Evolutionary conservation across 495 filamentous ascomycete species (phyloP), one percentile per base, ranked within the genome.

Genomic region (Penicillium bialowiezense): DNA sequence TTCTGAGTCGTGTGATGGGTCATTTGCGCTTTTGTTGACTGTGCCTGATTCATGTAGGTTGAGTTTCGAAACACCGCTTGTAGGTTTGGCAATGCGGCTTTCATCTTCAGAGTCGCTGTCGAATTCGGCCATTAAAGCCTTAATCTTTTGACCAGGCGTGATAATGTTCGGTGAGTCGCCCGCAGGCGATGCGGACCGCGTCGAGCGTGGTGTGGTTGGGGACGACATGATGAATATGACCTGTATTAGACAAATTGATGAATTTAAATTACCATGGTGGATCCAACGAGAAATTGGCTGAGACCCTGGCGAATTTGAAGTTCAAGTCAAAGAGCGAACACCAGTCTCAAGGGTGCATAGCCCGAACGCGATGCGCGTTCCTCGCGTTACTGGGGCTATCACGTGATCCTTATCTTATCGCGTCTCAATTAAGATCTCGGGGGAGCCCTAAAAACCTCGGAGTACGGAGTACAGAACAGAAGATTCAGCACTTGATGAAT

Each of bases 71-170:
- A 32, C 35, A 13, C 35, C 45, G 23, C 3, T 31, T 24, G 45
- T 40, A 5, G 45, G 39, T 35, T 57, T 45, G 41, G 59, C 17
- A 33, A 24, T n/a, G 48, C 52, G n/a, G 37, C 34, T 67, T 26
- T 83, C 81, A 7, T 74, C 70, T 3, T 85, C 83, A 0, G 74
- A 79, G 34, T 72, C 78, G 48, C 76, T 77, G 24, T 85, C 78
- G 36, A 89, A 76, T 14, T 73, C 59, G 20, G 84, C 86, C 24
- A 91, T 64, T 67, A 89, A 69, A 31, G 83, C 83, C 61, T 80
- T 82, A 58, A 89, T 77, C 61, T 89, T 91, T 49, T 77, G 81
- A 18, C 76, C 76, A 14, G 88, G 88, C 0, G 87, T 89, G 43
- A 89, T 70, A 29, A 78, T 70, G 26, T 53, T 59, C 18, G 67